A percentile compares a stretch with the other conserved stretches of the same genome.
Conservation (phyloP, 208 protist species). For the Trypanosomatidae sp. region DNA sequence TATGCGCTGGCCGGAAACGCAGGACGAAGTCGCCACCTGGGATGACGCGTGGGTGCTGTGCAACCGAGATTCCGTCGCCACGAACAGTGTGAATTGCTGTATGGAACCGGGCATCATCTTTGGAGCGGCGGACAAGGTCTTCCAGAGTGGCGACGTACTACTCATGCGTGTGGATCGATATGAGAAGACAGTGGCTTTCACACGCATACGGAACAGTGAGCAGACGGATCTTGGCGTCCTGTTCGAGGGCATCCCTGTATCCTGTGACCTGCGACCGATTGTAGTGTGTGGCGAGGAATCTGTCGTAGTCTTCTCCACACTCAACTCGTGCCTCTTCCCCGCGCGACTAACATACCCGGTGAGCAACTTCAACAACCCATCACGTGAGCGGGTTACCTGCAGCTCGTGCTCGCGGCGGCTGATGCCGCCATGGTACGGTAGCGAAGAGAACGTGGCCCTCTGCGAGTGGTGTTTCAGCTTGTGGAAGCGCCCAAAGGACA, state of each 20-base stretch:
- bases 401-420: conserved; percentile 29
- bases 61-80: conserved; percentile 60
- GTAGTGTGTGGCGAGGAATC: conserved; percentile 66
- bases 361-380: conserved; percentile 46
- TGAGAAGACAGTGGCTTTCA: conserved; percentile 70
- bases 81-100: conserved; percentile 87
- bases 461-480: conserved; percentile 79
- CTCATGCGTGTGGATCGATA: conserved; percentile 59
- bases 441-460: conserved; percentile 58
- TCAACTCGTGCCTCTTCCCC: conserved; percentile 67
- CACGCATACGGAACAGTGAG: conserved; percentile 58
- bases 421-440: conserved; percentile 59
- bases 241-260: conserved; percentile 65
- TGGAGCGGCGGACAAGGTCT: conserved; percentile 63
- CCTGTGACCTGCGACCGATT: conserved; percentile 56
- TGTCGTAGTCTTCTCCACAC: conserved; percentile 81
- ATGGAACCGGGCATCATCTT: conserved; percentile 83
- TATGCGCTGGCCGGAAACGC: conserved; percentile 39
- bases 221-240: conserved; percentile 78
- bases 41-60: conserved; percentile 84
- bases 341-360: conserved; percentile 64
- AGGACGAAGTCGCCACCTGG: conserved; percentile 63
- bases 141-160: conserved; percentile 68
- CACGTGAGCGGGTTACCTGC: conserved; percentile 23
- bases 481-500: conserved; percentile 74